A percentile compares a stretch with the other conserved stretches of the same genome.
Conservation (phyloP, 2,329 filamentous ascomycete species). For the Gnomoniopsis sp. region DNA sequence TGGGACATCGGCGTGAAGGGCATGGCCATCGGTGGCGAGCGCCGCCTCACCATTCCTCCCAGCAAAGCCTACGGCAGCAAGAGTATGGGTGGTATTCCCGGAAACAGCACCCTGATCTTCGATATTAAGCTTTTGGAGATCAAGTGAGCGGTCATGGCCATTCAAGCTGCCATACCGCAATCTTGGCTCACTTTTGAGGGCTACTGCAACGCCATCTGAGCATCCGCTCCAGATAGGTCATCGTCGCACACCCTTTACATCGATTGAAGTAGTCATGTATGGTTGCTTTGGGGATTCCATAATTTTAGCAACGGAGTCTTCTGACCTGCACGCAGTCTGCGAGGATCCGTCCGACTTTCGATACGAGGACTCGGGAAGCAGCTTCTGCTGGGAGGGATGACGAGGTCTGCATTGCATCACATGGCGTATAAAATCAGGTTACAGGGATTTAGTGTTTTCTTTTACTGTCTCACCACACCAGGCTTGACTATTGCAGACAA, state of each 20-base stretch:
- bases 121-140: constrained; percentile 85
- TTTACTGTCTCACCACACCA: constrained; percentile 10
- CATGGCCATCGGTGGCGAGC: constrained; percentile 92
- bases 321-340: constrained; percentile 43
- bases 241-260: neutral
- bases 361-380: constrained; percentile 31
- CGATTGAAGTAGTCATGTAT: neutral
- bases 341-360: constrained; percentile 32
- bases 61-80: constrained; percentile 87
- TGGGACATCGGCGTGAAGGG: constrained; percentile 95
- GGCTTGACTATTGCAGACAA: neutral
- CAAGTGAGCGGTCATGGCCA: constrained; percentile 53
- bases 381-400: constrained; percentile 43
- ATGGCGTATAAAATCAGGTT: constrained; percentile 39
- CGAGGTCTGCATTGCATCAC: constrained; percentile 49
- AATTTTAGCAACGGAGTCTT: constrained; percentile 39
- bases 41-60: constrained; percentile 84
- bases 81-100: constrained; percentile 77
- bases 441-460: constrained; percentile 21
- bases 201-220: neutral
- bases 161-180: neutral
- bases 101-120: constrained; percentile 88
- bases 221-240: neutral
- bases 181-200: neutral
- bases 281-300: constrained; percentile 13